Percentiles rank a stretch among this genome's conserved stretches.
These are phyloP conservation scores for Jaminaea rosea DNA, from an alignment of 1,284 basidiomycete genomes.

Conservation along the genomic window DNA sequence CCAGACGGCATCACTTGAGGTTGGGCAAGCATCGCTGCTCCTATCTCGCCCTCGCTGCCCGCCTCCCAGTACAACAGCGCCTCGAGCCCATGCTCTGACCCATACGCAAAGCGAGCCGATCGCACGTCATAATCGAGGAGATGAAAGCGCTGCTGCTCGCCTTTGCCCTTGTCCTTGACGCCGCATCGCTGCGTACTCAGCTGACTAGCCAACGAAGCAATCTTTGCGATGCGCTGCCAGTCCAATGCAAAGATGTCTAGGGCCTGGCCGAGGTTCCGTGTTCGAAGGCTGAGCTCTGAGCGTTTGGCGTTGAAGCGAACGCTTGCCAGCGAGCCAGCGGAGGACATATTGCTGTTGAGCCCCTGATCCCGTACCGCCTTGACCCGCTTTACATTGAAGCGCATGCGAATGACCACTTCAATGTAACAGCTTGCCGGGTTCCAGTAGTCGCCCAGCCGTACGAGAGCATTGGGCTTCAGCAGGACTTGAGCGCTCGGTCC, in stretches of 20 bases:
- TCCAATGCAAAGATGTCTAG: slow-evolving; percentile 79
- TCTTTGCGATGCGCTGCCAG: slow-evolving; percentile 81
- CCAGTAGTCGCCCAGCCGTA: slow-evolving; percentile 85
- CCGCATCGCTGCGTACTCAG: slow-evolving; percentile 18
- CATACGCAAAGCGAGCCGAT: too few relatives aligned
- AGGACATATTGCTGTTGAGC: too few relatives aligned
- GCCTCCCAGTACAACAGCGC: too few relatives aligned
- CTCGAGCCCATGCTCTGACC: too few relatives aligned
- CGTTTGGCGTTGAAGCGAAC: slow-evolving; percentile 70
- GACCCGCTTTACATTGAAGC: neutral
- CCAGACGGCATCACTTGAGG: too few relatives aligned
- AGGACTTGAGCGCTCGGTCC: slow-evolving; percentile 69
- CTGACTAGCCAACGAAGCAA: slow-evolving; percentile 83
- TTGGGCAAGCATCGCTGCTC: too few relatives aligned
- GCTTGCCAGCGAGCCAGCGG: too few relatives aligned
- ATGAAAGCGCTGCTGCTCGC: slow-evolving; percentile 2
- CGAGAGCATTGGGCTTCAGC: slow-evolving; percentile 77
- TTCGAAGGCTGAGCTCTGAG: slow-evolving; percentile 74
- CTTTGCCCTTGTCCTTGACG: neutral
- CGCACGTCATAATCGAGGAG: too few relatives aligned
- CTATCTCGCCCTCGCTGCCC: too few relatives aligned
- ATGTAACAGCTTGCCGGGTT: slow-evolving; percentile 60
- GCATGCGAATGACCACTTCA: slow-evolving; percentile 15
- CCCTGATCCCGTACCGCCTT: neutral
- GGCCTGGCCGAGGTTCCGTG: slow-evolving; percentile 73